These are phyloP conservation scores for Blepharisma undulans DNA, from an alignment of 169 alveolate genomes.

Conservation along the genomic window DNA sequence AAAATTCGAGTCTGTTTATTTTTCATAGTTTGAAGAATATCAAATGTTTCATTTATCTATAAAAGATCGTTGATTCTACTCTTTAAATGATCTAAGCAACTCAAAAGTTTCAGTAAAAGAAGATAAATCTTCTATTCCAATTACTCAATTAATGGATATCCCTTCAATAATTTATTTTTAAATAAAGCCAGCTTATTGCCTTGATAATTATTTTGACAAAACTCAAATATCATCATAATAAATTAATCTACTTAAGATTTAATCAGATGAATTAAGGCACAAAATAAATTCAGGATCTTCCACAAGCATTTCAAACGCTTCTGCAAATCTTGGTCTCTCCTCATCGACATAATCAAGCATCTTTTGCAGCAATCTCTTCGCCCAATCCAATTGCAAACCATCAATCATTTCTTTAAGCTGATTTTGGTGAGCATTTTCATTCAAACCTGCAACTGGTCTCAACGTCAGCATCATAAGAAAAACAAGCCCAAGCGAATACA, in stretches of 20 bases:
- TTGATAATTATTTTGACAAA: too few relatives aligned
- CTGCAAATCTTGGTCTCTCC: not conserved
- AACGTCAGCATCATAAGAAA: not conserved
- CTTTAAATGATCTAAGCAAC: too few relatives aligned
- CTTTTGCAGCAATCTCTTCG: not conserved
- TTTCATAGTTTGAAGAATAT: too few relatives aligned
- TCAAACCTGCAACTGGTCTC: not conserved
- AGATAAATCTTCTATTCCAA: too few relatives aligned
- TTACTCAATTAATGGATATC: too few relatives aligned
- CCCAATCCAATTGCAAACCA: not conserved
- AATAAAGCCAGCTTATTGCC: too few relatives aligned
- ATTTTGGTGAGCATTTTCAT: not conserved
- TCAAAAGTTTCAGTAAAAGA: too few relatives aligned
- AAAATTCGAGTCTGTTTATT: too few relatives aligned
- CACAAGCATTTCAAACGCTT: not conserved
- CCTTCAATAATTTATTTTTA: too few relatives aligned
- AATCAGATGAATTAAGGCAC: not conserved
- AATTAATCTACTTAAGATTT: too few relatives aligned
- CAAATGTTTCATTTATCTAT: too few relatives aligned
- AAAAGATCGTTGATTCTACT: too few relatives aligned
- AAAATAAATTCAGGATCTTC: not conserved
- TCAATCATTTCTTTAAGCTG: not conserved
- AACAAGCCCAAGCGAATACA: not conserved
- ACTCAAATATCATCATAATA: not conserved
- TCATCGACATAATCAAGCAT: not conserved